These are phyloP conservation scores for Leccinum disarticulatum DNA, from an alignment of 768 basidiomycete species.

Conservation along the genomic window DNA sequence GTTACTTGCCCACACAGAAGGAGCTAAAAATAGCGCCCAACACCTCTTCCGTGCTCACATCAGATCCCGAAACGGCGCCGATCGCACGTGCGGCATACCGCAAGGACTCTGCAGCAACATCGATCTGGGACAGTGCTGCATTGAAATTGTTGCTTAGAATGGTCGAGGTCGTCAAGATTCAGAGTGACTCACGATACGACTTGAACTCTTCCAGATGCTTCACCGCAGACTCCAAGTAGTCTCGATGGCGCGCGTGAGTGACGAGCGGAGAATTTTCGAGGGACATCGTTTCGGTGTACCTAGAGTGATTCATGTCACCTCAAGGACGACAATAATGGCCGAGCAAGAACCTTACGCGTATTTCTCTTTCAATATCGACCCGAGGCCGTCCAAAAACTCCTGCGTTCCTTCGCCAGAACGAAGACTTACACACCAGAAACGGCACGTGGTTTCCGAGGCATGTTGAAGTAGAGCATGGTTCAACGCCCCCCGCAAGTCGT, in stretches of 20 bases:
- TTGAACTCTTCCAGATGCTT: conserved; percentile 34
- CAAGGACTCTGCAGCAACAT: conserved; percentile 83
- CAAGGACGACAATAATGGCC: neutral
- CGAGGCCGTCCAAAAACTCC: conserved; percentile 61
- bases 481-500: conserved; percentile 20
- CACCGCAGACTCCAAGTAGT: conserved; percentile 67
- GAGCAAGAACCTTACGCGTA: conserved; percentile 18
- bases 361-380: conserved; percentile 40
- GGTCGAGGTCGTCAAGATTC: neutral
- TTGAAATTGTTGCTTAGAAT: conserved; percentile 4
- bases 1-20: conserved; percentile 86
- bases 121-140: conserved; percentile 68
- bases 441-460: neutral
- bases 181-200: conserved; percentile 27
- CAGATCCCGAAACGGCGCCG: conserved; percentile 75
- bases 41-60: conserved; percentile 79
- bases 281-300: conserved; percentile 24
- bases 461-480: conserved; percentile 13
- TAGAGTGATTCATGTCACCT: conserved; percentile 1
- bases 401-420: conserved; percentile 54
- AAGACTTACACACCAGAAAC: conserved; percentile 65
- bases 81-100: conserved; percentile 82
- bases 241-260: conserved; percentile 77
- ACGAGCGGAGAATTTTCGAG: conserved; percentile 51
- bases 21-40: conserved; percentile 80